Evolutionary conservation across 176 grass and related monocot genomes (phyloP).

Genomic region (Eragrostis curvula): DNA sequence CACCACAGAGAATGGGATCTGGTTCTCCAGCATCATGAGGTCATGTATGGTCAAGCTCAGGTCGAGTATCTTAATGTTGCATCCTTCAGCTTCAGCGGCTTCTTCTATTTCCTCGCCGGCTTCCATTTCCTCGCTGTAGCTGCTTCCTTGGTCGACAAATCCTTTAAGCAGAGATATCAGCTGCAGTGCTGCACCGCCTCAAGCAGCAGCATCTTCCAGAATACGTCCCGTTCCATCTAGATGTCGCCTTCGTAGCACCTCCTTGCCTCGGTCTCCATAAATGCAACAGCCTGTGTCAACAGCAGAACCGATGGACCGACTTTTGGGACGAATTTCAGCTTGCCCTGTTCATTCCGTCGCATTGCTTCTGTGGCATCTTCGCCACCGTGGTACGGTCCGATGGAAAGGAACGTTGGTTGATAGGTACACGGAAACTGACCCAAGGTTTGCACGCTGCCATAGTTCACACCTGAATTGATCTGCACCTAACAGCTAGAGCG

Average conservation of each 20-base stretch:
- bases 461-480: no score
- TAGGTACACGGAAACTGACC: no score
- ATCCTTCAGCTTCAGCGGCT: no score
- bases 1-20: conserved; percentile 9
- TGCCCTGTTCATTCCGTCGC: neutral
- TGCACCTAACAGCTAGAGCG: no score
- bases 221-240: neutral
- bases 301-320: neutral
- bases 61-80: neutral
- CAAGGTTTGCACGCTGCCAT: no score
- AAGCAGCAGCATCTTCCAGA: conserved; percentile 30
- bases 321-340: neutral
- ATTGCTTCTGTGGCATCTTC: neutral
- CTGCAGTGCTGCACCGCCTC: neutral
- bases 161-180: neutral
- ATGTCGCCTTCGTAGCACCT: conserved; percentile 2
- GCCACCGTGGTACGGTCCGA: neutral
- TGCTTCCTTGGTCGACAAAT: no score
- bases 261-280: neutral
- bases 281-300: neutral
- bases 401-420: neutral
- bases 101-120: no score
- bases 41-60: neutral
- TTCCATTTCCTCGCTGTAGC: no score
- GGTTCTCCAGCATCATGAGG: conserved; percentile 31